Conservation (phyloP, 2,329 filamentous ascomycete genomes). For the Trichoderma cornu-damae region DNA sequence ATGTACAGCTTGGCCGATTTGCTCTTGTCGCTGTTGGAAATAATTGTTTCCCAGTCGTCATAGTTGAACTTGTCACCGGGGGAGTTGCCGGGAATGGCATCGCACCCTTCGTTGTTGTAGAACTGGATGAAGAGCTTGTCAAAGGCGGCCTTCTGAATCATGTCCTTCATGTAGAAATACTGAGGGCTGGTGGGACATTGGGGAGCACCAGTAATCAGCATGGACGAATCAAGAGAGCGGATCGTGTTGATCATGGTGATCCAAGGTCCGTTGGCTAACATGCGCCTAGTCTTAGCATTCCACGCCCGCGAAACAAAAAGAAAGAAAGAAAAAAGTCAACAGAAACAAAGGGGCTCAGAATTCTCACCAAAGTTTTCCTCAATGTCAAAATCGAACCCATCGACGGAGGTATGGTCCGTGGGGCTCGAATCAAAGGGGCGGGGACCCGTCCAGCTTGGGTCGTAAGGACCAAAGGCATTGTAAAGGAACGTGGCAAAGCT, state of each 20-base stretch:
- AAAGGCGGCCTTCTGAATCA: conserved; percentile 39
- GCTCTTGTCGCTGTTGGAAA: conserved; percentile 34
- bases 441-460: conserved; percentile 30
- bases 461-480: conserved; percentile 36
- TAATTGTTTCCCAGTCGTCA: conserved; percentile 36
- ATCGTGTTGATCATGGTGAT: conserved; percentile 37
- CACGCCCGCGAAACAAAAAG: neutral
- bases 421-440: conserved; percentile 36
- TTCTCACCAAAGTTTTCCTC: conserved; percentile 33
- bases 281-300: neutral
- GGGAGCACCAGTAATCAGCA: conserved; percentile 42
- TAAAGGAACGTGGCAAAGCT: conserved; percentile 38
- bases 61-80: conserved; percentile 39
- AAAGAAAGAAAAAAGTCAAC: neutral
- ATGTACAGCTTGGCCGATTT: conserved; percentile 42
- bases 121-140: conserved; percentile 45
- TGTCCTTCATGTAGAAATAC: conserved; percentile 32
- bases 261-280: conserved; percentile 33
- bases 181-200: conserved; percentile 36
- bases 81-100: conserved; percentile 30
- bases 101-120: conserved; percentile 43
- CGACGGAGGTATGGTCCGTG: conserved; percentile 29
- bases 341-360: neutral
- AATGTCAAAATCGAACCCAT: conserved; percentile 43
- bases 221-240: conserved; percentile 28